Base-by-base conservation (phyloP, 2,329 filamentous ascomycete genomes). In the Sphaerulina vaccinii region DNA sequence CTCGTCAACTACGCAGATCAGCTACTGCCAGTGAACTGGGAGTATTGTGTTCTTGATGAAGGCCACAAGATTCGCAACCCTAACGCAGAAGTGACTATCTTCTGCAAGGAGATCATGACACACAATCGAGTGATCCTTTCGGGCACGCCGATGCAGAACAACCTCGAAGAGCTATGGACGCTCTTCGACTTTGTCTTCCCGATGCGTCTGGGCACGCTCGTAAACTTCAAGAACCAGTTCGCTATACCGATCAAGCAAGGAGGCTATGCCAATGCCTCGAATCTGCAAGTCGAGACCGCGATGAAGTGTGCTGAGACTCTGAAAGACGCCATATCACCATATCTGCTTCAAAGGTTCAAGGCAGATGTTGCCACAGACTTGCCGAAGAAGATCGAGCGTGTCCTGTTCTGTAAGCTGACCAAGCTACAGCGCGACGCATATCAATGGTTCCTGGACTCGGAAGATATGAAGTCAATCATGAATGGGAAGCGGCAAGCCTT, bases 21-120 rank as follows among this genome's bases (percentile, higher is more conserved):
- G 27, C 74, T 99, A 18, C 85, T 95, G 27, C 85, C 86, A 1
- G 83, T 90, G 0, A 81, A 93, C 56, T 99, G 93, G 93, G 89
- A 86, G 16, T 96, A 95, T 68, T 91, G 90, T 9, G 88, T 97
- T 9, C 79, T 99, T 4, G 93, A 99, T 55, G 93, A 99, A 75
- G 93, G 95, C 2, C 95, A 99, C 73, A 96, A 96, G 70, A 99
- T 99, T 62, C 86, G 93, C 33, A 99, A 99, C 62, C 93, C 93
- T 0, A 95, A 97, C 63, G 90, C 93, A 0, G 86, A 88, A 5
- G 93, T 99, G 58, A 96, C 95, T 0, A 88, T 97, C 46, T 88
- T 90, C 59, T 96, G 90, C 78, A 99, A 99, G 68, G 89, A 96
- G 69, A 75, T 99, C 9, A 85, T 87, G 27, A 99, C 93, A 0